Conservation (phyloP, 495 filamentous ascomycete species). For the Penicillium malachiteum region DNA sequence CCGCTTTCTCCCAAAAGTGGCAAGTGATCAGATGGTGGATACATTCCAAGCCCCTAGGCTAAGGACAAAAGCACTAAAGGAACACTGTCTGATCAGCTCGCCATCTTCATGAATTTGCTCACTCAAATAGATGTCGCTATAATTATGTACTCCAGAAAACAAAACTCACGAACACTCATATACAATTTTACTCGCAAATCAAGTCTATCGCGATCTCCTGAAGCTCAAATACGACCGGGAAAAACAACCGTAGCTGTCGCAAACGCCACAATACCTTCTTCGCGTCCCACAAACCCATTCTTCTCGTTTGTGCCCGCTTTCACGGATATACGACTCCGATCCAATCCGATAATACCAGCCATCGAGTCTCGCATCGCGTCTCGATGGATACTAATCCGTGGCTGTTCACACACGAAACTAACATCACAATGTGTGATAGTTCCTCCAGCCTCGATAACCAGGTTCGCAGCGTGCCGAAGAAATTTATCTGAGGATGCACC, state of each 20-base stretch:
- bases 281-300: conserved; percentile 13
- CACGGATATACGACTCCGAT: conserved; percentile 6
- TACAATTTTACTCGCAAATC: neutral
- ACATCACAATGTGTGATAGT: conserved; percentile 9
- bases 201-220: neutral
- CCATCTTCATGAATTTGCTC: too few species aligned
- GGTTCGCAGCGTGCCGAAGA: conserved; percentile 8
- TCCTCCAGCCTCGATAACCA: conserved; percentile 6
- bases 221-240: neutral
- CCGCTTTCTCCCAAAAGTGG: neutral
- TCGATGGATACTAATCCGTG: conserved; percentile 7
- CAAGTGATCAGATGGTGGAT: neutral
- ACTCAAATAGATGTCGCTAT: too few species aligned
- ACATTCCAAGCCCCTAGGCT: neutral
- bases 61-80: too few species aligned
- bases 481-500: conserved; percentile 11
- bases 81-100: too few species aligned
- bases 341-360: conserved; percentile 3
- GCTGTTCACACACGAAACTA: conserved; percentile 8
- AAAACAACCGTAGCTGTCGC: conserved; percentile 11
- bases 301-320: conserved; percentile 14
- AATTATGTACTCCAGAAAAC: too few species aligned
- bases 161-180: neutral
- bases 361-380: conserved; percentile 8
- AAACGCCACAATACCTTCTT: conserved; percentile 12